Evolutionary conservation across 2,329 filamentous ascomycete species (phyloP).

Genomic region (Ophiostoma sp.): DNA sequence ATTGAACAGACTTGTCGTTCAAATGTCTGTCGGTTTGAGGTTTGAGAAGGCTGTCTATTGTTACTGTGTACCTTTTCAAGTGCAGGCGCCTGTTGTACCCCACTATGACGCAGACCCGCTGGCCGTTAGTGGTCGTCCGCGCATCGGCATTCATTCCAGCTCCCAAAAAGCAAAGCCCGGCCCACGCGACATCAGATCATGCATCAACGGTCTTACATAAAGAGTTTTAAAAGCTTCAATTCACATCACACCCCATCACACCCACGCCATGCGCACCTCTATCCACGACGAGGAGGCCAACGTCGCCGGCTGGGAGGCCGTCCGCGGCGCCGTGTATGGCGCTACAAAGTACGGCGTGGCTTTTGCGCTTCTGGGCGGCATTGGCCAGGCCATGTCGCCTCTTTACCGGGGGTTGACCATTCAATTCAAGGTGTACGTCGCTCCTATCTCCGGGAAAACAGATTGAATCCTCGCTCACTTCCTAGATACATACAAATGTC

Average conservation of each 20-base stretch:
- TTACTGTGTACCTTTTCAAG: background rate
- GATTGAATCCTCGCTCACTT: background rate
- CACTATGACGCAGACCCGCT: conserved; percentile 24
- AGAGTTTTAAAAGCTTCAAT: background rate
- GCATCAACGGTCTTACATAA: background rate
- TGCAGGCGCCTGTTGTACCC: background rate
- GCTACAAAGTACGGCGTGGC: conserved; percentile 72
- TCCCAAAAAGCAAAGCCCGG: conserved; percentile 22
- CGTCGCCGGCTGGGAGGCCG: conserved; percentile 70
- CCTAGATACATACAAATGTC: conserved; percentile 78
- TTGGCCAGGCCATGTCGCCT: conserved; percentile 66
- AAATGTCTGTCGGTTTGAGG: background rate
- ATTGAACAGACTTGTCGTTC: background rate
- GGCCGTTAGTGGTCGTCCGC: conserved; percentile 6
- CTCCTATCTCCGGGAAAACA: no score
- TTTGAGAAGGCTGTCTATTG: background rate
- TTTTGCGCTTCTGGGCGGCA: conserved; percentile 60
- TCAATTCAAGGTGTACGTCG: conserved; percentile 73
- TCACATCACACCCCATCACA: background rate
- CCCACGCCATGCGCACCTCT: conserved; percentile 46
- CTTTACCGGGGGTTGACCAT: conserved; percentile 71
- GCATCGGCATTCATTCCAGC: conserved; percentile 11
- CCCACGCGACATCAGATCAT: conserved; percentile 2
- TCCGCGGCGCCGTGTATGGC: conserved; percentile 64
- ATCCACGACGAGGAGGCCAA: conserved; percentile 66